Conservation (phyloP, 768 basidiomycete species). For the Podaxis rugospora region DNA sequence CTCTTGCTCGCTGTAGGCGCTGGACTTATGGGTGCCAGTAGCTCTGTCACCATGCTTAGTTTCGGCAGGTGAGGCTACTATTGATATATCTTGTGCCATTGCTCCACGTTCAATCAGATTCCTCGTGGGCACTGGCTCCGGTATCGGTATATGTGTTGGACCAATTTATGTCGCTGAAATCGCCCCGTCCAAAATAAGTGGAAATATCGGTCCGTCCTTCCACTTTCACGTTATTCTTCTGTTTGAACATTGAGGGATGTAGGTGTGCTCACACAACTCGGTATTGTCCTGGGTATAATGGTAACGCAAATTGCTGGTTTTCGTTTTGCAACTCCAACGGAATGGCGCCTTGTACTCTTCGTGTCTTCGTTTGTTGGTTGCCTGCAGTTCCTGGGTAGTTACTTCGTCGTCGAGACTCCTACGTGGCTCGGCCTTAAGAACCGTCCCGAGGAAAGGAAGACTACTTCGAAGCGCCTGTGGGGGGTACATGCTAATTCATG, state of each 20-base stretch:
- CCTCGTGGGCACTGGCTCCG: constrained; percentile 66
- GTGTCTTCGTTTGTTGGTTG: constrained; percentile 54
- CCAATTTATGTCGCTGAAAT: constrained; percentile 87
- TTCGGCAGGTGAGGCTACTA: constrained; percentile 58
- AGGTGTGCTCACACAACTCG: constrained; percentile 81
- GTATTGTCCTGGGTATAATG: constrained; percentile 84
- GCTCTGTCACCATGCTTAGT: constrained; percentile 48
- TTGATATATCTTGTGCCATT: neutral
- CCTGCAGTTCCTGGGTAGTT: constrained; percentile 51
- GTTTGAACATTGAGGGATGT: neutral
- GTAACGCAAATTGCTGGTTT: constrained; percentile 79
- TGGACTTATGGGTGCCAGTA: constrained; percentile 59
- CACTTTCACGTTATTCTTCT: neutral
- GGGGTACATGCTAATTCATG: constrained; percentile 23
- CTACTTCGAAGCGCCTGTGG: constrained; percentile 52
- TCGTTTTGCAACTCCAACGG: constrained; percentile 57
- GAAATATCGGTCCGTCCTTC: constrained; percentile 55
- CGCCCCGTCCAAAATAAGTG: constrained; percentile 70
- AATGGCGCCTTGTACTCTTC: constrained; percentile 71
- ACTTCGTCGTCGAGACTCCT: constrained; percentile 65
- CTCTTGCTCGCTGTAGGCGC: constrained; percentile 54
- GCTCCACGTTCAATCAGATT: constrained; percentile 34
- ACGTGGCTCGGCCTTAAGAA: constrained; percentile 55
- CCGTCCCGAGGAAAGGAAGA: constrained; percentile 44
- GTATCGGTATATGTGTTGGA: constrained; percentile 71